Base-by-base conservation (phyloP, 441 rosid genomes). In the Melastoma candidum region DNA sequence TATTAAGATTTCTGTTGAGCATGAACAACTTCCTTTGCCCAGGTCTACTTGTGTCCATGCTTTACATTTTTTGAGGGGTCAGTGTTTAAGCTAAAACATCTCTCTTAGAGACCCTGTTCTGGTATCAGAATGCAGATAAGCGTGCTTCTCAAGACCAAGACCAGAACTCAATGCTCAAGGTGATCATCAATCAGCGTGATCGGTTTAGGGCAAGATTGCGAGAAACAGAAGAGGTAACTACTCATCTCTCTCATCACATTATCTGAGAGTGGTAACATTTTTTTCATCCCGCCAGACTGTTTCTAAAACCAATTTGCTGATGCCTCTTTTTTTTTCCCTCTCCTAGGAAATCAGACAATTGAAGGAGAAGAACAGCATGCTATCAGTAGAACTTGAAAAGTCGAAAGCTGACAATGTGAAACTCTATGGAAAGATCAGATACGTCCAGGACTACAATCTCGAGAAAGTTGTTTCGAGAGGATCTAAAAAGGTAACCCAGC, bases 91-190 rank as follows among this genome's bases (percentile, higher is more conserved):
- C 43, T n/a, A 0, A 32, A 11, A 52, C 22, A 52, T 52, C 24
- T 39, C 7, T 7, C 6, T 14, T 24, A 52, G 1, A 52, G 39
- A 2, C 10, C 11, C 43, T 52, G 13, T 49, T 58, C 53, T 14
- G 68, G 60, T 36, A 68, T 63, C 75, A 87, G 97, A 77, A 75
- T 54, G 32, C 71, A 60, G 95, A 82, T 54, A 85, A 80, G 63
- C 95, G 84, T 53, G 75, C 70, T 65, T 75, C 84, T 58, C 65
- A 86, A 17, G 95, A 94, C 68, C 96, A 85, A 74, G 99, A 90
- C 66, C 97, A 90, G 69, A 85, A 79, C 70, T 94, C 96, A 59
- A 90, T 94, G 97, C 95, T 94, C 26, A 90, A 94, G 77, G 97
- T 94, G 65, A 94, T 90, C 61, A 87, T 95, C 79, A 90, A 83